Base-by-base conservation (phyloP, 108 stramenopile genomes). In the Aureococcus anophagefferens region DNA sequence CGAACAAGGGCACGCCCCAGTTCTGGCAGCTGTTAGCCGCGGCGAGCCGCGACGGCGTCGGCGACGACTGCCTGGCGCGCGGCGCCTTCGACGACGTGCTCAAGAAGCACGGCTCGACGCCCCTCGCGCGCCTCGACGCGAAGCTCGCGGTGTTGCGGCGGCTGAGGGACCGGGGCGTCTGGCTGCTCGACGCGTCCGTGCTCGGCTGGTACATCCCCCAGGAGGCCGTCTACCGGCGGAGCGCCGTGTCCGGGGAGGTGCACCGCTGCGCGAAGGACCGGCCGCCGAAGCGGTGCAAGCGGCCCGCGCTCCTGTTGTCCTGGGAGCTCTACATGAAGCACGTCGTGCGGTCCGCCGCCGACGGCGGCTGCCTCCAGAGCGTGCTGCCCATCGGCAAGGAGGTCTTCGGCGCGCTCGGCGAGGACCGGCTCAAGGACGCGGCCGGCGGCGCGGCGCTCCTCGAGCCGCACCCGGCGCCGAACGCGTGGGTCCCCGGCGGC, bases 301-400 rank as follows among this genome's bases (percentile, higher is more conserved):
- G 36, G 30, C 78, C 81, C 30, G 64, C 70, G 0, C 71, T 72
- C 5, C 65, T 67, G 0, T 33, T 78, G 16, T 79, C 78, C 3
- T 81, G 76, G 73, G 81, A 81, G 44, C 63, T 79, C 30, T 81
- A 74, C 31, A 81, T 78, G n/a, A 81, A 81, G 63, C 81, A 81
- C 68, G 33, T 81, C 13, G 72, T 81, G 30, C 46, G 78, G 59
- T 70, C 78, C 40, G 80, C 75, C n/a, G 78, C 81, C 7, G 33
- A 72, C 13, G 78, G 76, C 63, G 81, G 81, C 5, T 36, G 65
- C 63, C 70, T 81, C 25, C 70, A 76, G 66, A 51, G 63, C 14
- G 51, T 81, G 30, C 40, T 81, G 28, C 81, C 81, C 1, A 81
- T 81, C 37, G 81, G 81, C 21, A 64, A 72, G 78, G 81, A 81